phyloP scores from a whole-genome alignment of 202 grass and related monocot genomes.

The Elaeis oleifera region DNA sequence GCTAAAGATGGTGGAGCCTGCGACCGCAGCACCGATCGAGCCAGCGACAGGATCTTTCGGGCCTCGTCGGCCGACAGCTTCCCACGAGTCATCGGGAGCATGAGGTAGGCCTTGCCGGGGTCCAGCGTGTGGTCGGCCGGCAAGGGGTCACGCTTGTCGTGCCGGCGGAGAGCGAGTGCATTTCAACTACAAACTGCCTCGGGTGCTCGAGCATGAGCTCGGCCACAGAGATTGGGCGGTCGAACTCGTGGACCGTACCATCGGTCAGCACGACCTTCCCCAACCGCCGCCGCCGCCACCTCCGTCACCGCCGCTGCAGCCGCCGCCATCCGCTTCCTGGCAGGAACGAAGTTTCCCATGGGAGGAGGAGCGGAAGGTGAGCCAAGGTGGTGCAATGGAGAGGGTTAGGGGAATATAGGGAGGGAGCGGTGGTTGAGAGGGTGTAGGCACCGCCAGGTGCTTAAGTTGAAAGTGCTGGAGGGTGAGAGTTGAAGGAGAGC shows the following conservation, averaged over 20 bases:
- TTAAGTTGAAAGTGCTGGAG: too few species aligned
- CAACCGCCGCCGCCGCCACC: constrained; percentile 1
- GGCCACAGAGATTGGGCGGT: constrained; percentile 67
- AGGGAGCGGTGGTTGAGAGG: too few species aligned
- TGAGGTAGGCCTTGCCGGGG: constrained; percentile 54
- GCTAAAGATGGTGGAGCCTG: constrained; percentile 25
- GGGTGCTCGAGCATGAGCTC: constrained; percentile 98
- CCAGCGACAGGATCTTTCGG: constrained; percentile 42
- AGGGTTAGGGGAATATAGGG: too few species aligned
- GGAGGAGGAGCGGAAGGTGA: constrained; percentile 1
- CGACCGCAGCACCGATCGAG: constrained; percentile 34
- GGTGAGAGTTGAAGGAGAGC: too few species aligned
- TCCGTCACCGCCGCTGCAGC: constrained; percentile 17
- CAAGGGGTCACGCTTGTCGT: constrained; percentile 47
- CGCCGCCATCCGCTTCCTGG: constrained; percentile 7
- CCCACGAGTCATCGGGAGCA: constrained; percentile 56
- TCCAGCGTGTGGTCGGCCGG: constrained; percentile 73
- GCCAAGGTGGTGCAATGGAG: not conserved
- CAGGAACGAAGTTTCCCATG: constrained; percentile 69
- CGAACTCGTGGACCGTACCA: constrained; percentile 57
- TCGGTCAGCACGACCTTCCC: constrained; percentile 78
- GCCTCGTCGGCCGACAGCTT: constrained; percentile 72
- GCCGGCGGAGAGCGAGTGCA: constrained; percentile 31
- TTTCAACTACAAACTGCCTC: constrained; percentile 80
- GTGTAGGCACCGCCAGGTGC: too few species aligned